These are phyloP conservation scores for Heliamphora pulchella DNA, from an alignment of 179 eudicot genomes.

Conservation along the genomic window DNA sequence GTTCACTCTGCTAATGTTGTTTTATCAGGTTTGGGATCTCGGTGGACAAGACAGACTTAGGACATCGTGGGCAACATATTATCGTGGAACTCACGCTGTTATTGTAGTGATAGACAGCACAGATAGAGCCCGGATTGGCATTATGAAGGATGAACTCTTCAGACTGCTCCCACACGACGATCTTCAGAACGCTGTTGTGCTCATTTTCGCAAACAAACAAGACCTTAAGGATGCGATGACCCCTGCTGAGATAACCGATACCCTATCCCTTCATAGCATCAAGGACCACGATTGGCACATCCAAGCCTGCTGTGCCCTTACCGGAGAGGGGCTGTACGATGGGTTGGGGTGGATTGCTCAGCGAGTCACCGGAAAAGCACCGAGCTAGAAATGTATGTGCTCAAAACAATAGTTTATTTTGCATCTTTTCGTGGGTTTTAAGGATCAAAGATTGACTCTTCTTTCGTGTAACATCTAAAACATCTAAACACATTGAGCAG, in stretches of 20 bases:
- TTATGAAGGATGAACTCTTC: constrained; percentile 89
- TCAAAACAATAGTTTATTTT: too few relatives aligned
- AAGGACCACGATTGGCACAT: constrained; percentile 98
- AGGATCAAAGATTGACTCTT: not conserved
- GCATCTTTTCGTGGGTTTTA: not conserved
- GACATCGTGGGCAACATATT: constrained; percentile 95
- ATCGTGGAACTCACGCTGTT: constrained; percentile 94
- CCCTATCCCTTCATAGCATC: constrained; percentile 85
- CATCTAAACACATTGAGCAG: not conserved
- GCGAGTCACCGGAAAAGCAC: constrained; percentile 70
- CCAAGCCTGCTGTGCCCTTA: constrained; percentile 78
- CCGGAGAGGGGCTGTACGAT: constrained; percentile 96
- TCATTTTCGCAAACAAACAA: constrained; percentile 90
- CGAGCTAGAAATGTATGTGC: constrained; percentile 35
- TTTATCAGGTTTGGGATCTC: constrained; percentile 84
- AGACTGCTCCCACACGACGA: constrained; percentile 79
- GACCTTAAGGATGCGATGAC: constrained; percentile 91
- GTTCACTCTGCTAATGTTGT: not conserved
- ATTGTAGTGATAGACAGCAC: constrained; percentile 97
- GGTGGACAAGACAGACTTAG: constrained; percentile 97
- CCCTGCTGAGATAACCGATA: constrained; percentile 91
- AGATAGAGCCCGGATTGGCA: constrained; percentile 77
- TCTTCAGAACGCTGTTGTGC: constrained; percentile 66
- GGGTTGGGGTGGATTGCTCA: constrained; percentile 98
- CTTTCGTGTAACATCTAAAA: constrained; percentile 8